Evolutionary conservation across 1,284 basidiomycete species (phyloP), one percentile per base, ranked within the genome.

Genomic region (Sanghuangporus weigelae): DNA sequence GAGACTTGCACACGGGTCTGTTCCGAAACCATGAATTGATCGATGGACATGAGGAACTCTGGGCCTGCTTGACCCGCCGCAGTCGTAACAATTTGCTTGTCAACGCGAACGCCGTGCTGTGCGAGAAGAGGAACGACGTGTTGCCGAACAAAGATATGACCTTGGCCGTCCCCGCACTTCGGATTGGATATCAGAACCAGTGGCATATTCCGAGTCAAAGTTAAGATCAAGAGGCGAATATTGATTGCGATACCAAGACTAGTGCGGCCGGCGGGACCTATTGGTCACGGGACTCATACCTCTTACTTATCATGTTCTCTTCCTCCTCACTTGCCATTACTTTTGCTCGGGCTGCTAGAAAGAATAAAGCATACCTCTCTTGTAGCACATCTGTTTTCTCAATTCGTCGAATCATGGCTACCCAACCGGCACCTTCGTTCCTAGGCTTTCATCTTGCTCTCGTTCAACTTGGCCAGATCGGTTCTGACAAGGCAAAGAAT

Each of bases 361-460:
- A 16, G 7, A 46, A 16, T n/a, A 46, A 46, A 46, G 16, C 16
- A 11, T 46, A 46, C 44, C 16, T 46, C 10, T 46, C 16, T 51
- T 46, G 4, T 26, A 31, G 23, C 35, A 14, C 6, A 26, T 7
- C 57, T 50, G 12, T 35, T 16, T 35, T n/a, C 36, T 49, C 26
- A 39, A 7, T 36, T 21, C 31, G 21, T 36, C 36, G 58, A 39
- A 19, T 12, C 11, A 65, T 65, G 64, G 54, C 56, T 7, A 59
- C 55, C 3, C 16, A 36, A 8, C 39, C 58, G 51, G 57, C 73
- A 0, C 81, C 83, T 2, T 59, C 72, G 1, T 80, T 92, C 73
- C 87, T 84, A 69, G 82, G 86, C 3, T 96, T 97, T 76, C 89
- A 81, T 31, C 82, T 98, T 62, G 92, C 94, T 0, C 81, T 97